phyloP scores from a whole-genome alignment of 2,329 filamentous ascomycete species.

The Trichoderma endophyticum region DNA sequence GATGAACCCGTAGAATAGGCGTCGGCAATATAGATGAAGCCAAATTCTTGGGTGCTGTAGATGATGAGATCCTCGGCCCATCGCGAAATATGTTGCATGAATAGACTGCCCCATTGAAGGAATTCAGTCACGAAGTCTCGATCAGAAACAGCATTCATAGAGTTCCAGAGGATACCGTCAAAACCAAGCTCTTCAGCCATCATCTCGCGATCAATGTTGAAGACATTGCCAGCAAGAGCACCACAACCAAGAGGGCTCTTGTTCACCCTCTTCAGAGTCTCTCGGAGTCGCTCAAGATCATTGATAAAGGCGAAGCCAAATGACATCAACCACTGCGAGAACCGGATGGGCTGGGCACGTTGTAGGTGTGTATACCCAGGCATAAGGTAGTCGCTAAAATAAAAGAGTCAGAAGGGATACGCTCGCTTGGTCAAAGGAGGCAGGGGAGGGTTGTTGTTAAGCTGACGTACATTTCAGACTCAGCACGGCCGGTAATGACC shows the following conservation, averaged over 20 bases:
- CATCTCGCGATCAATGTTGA: conserved; percentile 71
- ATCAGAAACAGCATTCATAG: conserved; percentile 71
- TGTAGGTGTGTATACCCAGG: conserved; percentile 88
- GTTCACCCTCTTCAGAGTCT: conserved; percentile 64
- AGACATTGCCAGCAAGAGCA: conserved; percentile 78
- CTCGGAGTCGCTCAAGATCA: not conserved
- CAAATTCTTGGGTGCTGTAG: conserved; percentile 73
- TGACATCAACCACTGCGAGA: conserved; percentile 63
- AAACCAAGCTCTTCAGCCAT: conserved; percentile 83
- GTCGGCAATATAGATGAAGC: conserved; percentile 74
- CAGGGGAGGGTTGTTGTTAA: not conserved
- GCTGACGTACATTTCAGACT: conserved; percentile 56
- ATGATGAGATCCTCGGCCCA: conserved; percentile 81
- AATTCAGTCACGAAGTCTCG: conserved; percentile 81
- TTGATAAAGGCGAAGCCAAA: not conserved
- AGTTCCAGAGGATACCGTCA: conserved; percentile 70
- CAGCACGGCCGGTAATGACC: conserved; percentile 66
- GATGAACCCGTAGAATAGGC: conserved; percentile 53
- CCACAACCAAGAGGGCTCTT: conserved; percentile 68
- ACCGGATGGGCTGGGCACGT: conserved; percentile 74
- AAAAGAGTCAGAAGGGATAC: not conserved
- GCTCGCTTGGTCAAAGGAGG: not conserved
- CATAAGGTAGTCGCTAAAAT: conserved; percentile 62
- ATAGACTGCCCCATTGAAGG: conserved; percentile 72
- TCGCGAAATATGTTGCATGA: conserved; percentile 76